Percentiles rank a stretch among this genome's conserved stretches.
phyloP scores from a whole-genome alignment of 257 asterid genomes.

The Paraleonurus japonicus region DNA sequence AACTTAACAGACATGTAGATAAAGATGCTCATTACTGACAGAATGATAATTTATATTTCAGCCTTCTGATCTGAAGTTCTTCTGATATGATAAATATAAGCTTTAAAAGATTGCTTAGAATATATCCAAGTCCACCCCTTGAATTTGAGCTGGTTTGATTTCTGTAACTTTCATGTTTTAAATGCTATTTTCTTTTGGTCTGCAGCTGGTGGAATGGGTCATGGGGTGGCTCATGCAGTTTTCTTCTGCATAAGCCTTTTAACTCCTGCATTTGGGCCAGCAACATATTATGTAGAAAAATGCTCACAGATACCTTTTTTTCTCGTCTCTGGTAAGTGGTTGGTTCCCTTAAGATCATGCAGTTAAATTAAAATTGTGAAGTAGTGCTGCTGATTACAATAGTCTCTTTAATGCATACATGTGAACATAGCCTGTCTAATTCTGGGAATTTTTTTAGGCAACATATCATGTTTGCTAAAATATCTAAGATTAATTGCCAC shows the following conservation, averaged over 20 bases:
- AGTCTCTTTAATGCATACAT: constrained; percentile 12
- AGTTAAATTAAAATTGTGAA: not conserved
- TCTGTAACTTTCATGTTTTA: not conserved
- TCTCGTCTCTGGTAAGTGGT: constrained; percentile 74
- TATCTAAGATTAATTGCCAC: not conserved
- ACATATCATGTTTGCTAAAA: constrained; percentile 5
- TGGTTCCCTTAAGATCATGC: constrained; percentile 14
- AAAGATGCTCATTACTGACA: not conserved
- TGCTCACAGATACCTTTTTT: constrained; percentile 89
- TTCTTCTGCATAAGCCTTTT: constrained; percentile 94
- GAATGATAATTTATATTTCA: not conserved
- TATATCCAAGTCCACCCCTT: not conserved
- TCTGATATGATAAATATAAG: constrained; percentile 1
- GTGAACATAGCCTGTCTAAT: not conserved
- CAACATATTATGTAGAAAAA: constrained; percentile 85
- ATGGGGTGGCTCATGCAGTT: constrained; percentile 97
- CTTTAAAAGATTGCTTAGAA: not conserved
- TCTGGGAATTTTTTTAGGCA: not conserved
- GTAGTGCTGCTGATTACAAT: not conserved
- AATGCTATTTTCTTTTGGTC: constrained; percentile 12
- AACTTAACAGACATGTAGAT: not conserved
- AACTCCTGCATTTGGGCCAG: constrained; percentile 98
- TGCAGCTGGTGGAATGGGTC: constrained; percentile 99
- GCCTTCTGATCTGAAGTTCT: not conserved
- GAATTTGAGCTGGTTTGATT: constrained; percentile 6